Conservation (phyloP, 2,329 filamentous ascomycete species). For the Phaeosphaeriaceae sp. region DNA sequence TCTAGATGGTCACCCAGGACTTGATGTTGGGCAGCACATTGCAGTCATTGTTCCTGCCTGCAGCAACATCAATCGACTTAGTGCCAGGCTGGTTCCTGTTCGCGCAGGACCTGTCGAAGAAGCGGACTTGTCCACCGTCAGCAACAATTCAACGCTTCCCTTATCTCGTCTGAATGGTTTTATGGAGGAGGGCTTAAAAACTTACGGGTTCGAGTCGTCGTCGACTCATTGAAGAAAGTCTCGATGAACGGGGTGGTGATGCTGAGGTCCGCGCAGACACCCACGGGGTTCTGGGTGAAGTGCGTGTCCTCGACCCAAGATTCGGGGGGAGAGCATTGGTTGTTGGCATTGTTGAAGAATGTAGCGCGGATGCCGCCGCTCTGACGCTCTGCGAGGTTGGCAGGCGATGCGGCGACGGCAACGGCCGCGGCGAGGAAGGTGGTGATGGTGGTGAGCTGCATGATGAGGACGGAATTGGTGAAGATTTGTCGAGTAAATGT, state of each 20-base stretch:
- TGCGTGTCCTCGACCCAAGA: conserved; percentile 13
- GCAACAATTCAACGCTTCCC: not conserved
- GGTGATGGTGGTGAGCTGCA: conserved; percentile 10
- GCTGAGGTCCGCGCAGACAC: conserved; percentile 11
- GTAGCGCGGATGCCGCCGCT: conserved; percentile 14
- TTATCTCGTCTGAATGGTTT: too few species aligned
- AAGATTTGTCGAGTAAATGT: not conserved
- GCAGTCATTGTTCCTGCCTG: conserved; percentile 5
- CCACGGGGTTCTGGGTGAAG: conserved; percentile 10
- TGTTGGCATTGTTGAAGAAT: conserved; percentile 13
- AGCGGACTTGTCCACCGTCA: conserved; percentile 3
- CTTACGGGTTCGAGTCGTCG: conserved; percentile 7
- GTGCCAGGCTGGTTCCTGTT: conserved; percentile 1
- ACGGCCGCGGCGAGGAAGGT: conserved; percentile 8
- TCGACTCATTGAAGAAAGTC: conserved; percentile 14
- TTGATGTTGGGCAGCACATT: conserved; percentile 9
- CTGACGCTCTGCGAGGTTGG: conserved; percentile 6
- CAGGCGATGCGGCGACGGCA: conserved; percentile 6
- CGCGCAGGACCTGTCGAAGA: conserved; percentile 13
- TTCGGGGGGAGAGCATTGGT: conserved; percentile 1
- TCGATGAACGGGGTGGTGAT: conserved; percentile 9
- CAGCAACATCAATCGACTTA: conserved; percentile 11
- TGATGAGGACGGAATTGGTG: not conserved
- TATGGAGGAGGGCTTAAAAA: too few species aligned
- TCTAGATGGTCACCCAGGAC: conserved; percentile 6